Conservation (phyloP, 345 rosid genomes). For the Theobroma cacao region DNA sequence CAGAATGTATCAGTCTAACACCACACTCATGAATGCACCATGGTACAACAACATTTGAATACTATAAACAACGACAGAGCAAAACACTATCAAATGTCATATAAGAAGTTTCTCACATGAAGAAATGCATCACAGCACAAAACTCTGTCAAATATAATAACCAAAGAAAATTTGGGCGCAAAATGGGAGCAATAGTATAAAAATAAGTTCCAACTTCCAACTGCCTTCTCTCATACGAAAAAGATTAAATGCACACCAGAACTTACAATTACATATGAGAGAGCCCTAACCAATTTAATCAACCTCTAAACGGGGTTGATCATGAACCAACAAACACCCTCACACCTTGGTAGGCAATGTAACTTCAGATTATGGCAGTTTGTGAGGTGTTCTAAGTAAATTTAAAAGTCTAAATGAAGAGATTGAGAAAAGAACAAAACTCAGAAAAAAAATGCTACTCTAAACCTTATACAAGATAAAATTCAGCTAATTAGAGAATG, state of each 20-base stretch:
- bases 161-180: neutral
- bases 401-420: neutral
- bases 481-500: neutral
- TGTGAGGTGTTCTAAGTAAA: neutral
- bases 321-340: slow-evolving; percentile 1
- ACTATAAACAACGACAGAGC: neutral
- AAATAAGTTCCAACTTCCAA: neutral
- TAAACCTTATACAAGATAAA: neutral
- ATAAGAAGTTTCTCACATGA: neutral
- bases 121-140: neutral
- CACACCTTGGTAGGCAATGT: neutral
- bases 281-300: neutral
- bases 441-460: neutral
- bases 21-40: neutral
- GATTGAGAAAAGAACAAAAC: neutral
- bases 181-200: neutral
- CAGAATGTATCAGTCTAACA: neutral
- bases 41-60: neutral
- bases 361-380: neutral
- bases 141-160: neutral
- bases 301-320: neutral
- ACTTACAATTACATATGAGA: neutral
- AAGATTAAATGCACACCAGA: neutral
- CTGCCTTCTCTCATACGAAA: neutral
- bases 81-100: neutral